Base-by-base conservation (phyloP, 148 eudicot genomes). In the Rhododendron williamsianum region DNA sequence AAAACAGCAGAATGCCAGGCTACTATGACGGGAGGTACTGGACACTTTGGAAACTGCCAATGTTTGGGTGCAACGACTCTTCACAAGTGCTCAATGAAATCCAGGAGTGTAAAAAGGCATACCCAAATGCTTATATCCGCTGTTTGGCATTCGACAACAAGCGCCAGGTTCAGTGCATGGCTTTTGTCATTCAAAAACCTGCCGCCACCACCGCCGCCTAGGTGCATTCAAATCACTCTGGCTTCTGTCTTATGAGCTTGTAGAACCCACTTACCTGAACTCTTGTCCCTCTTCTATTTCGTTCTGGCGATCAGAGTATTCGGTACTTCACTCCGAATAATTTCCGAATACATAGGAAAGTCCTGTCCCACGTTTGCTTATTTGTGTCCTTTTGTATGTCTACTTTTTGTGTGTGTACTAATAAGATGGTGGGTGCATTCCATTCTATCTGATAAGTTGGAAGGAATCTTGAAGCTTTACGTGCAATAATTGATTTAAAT, bases 31-130 rank as follows among this genome's bases (percentile, higher is more conserved):
- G 91, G 79, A 88, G 91, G 72, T 90, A 90, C 76, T 90, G 91
- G 91, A 90, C 91, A 67, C 81, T 90, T 51, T 90, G 91, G 91
- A 90, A 90, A 84, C 85, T 88, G 85, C 93, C 93, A 10, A 89
- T 91, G 92, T 91, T 88, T 85, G 92, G 93, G 0, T 90, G 91
- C 87, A 90, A 82, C 9, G 92, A 90, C 79, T 25, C 92, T 4
- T 67, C 90, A 63, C 93, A 90, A 80, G 92, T 91, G 41, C 81
- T 90, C 13, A 78, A 86, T 16, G 92, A 91, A 82, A 83, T 91
- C 78, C 51, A 89, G 10, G 93, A 90, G 78, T 86, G 89, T 89
- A 90, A 83, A 81, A 90, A 83, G 85, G 71, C 86, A 0, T 90
- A 89, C 90, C 93, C 93, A 9, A 88, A 89, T 30, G 93, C 93